Conservation (phyloP, 164 flowering plant genomes). For the Paratinospora sagittata region DNA sequence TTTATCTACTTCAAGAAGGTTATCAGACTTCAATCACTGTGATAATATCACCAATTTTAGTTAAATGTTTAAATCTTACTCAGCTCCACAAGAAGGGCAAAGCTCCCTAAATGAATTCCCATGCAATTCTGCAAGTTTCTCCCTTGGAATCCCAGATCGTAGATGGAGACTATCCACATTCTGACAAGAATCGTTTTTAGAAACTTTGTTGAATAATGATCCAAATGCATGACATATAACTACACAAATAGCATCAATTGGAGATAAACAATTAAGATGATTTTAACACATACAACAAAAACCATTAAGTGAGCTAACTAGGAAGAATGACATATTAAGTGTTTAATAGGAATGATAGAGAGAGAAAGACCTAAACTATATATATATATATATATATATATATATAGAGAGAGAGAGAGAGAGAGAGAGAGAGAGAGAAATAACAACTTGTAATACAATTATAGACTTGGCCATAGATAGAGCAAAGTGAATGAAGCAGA, state of each 20-base stretch:
- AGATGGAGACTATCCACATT: slow-evolving; percentile 96
- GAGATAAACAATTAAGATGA: neutral
- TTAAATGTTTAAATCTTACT: slow-evolving; percentile 49
- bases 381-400: no score
- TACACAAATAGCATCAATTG: neutral
- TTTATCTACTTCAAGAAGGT: neutral
- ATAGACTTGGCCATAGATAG: no score
- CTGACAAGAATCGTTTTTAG: slow-evolving; percentile 30
- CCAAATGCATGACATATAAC: neutral
- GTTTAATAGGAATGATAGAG: no score
- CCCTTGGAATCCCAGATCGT: slow-evolving; percentile 95
- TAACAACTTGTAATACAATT: no score
- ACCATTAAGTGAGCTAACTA: no score
- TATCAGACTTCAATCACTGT: neutral
- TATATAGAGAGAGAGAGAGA: no score
- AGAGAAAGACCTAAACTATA: no score
- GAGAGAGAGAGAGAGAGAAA: no score
- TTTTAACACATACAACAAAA: neutral
- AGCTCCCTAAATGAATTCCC: slow-evolving; percentile 93
- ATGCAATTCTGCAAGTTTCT: slow-evolving; percentile 90
- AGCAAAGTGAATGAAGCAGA: neutral
- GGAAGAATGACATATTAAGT: no score
- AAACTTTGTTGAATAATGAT: slow-evolving; percentile 5
- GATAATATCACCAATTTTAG: neutral
- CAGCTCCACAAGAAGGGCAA: slow-evolving; percentile 79